Evolutionary conservation across 192 early-diverging fungal genomes (phyloP), one percentile per base, ranked within the genome.

Genomic region (Mortierella antarctica): DNA sequence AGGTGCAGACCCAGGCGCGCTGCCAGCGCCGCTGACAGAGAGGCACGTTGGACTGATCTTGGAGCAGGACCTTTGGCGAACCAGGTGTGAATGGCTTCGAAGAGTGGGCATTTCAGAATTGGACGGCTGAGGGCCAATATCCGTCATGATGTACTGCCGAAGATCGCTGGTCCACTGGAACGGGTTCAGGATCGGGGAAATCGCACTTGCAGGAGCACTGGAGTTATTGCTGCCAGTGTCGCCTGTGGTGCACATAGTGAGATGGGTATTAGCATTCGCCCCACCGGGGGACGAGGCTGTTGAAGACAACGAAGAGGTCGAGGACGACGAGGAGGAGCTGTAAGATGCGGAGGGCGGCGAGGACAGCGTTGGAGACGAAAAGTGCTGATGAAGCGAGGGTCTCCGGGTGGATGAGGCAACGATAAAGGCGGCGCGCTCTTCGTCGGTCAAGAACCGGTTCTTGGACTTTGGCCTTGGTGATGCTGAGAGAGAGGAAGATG

Each of bases 71-170:
- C 69, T 49, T 23, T 58, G 75, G 17, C 75, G 69, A 20, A 58
- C 54, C 1, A 71, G 53, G 9, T 67, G 31, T 11, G 56, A 2
- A 40, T 72, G 70, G 44, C 45, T 73, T 23, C 62, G 18, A 8
- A 80, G 65, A 7, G 39, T 39, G 5, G 65, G 77, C 5, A 80
- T 65, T 17, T 67, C 51, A 12, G 63, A 67, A 48, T 80, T 80
- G 13, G 65, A 62, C 2, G 77, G 77, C 15, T 80, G 77, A 6
- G 77, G 77, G 53, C 77, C 77, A 47, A 80, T 80, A 49, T 80
- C 76, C 15, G 76, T 60, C 68, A 80, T 71, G 63, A 80, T 80
- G 15, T 71, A 72, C 45, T 80, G 77, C n/a, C 77, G 70, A 7
- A 72, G 18, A 45, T 80, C 77, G 6, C 57, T 68, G 15, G 70